Percentiles rank a stretch among this genome's conserved stretches.
phyloP scores from a whole-genome alignment of 768 basidiomycete species.

The Xerocomellus chrysenteron region DNA sequence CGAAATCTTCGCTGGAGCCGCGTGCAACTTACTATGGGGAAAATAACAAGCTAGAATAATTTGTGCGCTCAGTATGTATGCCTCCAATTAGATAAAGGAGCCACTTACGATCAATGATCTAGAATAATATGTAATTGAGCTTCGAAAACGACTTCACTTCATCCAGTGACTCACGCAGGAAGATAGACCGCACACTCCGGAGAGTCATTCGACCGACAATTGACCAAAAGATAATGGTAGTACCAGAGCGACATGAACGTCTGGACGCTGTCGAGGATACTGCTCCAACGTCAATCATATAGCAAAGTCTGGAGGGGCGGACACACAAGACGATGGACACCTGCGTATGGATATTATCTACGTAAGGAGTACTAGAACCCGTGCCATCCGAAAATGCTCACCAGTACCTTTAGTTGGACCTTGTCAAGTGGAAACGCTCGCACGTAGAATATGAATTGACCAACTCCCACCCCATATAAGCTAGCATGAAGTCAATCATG shows the following conservation, averaged over 20 bases:
- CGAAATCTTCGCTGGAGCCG: background rate
- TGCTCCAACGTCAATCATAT: background rate
- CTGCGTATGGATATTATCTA: background rate
- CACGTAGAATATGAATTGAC: constrained; percentile 21
- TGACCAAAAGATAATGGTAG: constrained; percentile 5
- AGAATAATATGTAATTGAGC: background rate
- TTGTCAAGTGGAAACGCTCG: constrained; percentile 16
- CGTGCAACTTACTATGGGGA: constrained; percentile 3
- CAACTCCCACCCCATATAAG: constrained; percentile 17
- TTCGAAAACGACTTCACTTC: background rate
- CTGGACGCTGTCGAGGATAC: constrained; percentile 7
- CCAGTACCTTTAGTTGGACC: constrained; percentile 9
- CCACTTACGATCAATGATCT: constrained; percentile 8
- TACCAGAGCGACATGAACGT: background rate
- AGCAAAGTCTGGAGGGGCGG: too few relatives aligned
- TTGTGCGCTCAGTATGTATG: background rate
- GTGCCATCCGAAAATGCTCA: background rate
- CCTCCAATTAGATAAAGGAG: background rate
- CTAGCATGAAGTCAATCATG: constrained; percentile 3
- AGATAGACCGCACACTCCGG: background rate
- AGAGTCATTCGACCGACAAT: constrained; percentile 5
- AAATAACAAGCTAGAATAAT: background rate
- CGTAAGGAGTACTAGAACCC: background rate
- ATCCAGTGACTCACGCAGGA: constrained; percentile 4
- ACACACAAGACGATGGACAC: constrained; percentile 12